Evolutionary conservation across 495 filamentous ascomycete species (phyloP).

Genomic region (Penicillium tannophilum): DNA sequence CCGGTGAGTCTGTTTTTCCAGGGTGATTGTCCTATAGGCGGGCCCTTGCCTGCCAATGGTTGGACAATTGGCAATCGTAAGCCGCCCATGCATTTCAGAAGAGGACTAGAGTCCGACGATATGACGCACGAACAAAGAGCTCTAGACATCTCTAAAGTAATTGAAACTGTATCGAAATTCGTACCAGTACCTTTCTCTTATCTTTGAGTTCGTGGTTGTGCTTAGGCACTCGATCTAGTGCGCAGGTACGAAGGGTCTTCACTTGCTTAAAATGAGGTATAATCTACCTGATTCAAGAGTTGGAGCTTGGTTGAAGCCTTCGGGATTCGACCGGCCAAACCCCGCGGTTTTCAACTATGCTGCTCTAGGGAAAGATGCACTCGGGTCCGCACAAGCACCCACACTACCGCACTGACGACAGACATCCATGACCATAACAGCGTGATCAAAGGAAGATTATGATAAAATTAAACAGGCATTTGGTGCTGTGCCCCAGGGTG

Average conservation of each 20-base stretch:
- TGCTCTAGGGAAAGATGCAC: too few species aligned
- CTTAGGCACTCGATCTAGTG: slow-evolving; percentile 4
- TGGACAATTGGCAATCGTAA: slow-evolving; percentile 1
- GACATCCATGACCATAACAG: neutral
- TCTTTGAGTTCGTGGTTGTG: slow-evolving; percentile 5
- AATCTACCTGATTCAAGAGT: neutral
- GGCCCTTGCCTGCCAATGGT: neutral
- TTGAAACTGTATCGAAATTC: neutral
- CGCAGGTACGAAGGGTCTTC: slow-evolving; percentile 1
- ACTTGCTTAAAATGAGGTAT: neutral
- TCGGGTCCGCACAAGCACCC: neutral
- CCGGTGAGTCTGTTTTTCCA: neutral
- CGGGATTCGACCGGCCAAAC: neutral
- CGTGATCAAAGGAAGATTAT: neutral
- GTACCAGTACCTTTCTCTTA: neutral
- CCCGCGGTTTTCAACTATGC: neutral
- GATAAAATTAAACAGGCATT: neutral
- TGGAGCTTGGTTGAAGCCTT: neutral
- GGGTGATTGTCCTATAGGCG: neutral
- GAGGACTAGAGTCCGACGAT: neutral
- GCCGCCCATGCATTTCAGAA: neutral
- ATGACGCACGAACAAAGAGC: neutral
- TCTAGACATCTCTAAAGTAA: neutral
- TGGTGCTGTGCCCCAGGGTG: neutral
- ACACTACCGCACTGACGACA: neutral